A percentile compares a stretch with the other conserved stretches of the same genome.
Conservation (phyloP, 192 early-diverging fungal species). For the Chytriomyces confervae region DNA sequence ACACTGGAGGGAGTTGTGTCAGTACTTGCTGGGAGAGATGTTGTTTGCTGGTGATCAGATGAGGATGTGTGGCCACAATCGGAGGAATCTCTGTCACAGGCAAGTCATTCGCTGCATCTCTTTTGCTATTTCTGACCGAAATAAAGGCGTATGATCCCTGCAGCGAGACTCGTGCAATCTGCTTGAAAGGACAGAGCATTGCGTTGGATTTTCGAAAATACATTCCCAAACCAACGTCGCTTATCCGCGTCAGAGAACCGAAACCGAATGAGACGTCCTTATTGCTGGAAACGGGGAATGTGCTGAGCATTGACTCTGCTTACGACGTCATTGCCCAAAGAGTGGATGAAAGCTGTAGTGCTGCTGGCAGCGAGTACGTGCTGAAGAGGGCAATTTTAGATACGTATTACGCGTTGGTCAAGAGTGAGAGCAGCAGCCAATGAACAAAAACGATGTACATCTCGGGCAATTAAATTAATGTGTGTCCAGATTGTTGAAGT, state of each 20-base stretch:
- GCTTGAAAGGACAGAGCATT: neutral
- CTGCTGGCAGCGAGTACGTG: constrained; percentile 1
- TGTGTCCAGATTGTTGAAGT: no score
- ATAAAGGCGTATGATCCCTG: no score
- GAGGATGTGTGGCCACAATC: no score
- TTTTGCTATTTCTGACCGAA: no score
- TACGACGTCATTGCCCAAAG: neutral
- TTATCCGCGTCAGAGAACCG: constrained; percentile 5
- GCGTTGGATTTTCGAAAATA: constrained; percentile 13
- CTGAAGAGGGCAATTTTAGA: constrained; percentile 3
- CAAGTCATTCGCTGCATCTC: no score
- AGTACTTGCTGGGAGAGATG: constrained; percentile 14
- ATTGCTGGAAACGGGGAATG: constrained; percentile 1
- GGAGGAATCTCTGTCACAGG: no score
- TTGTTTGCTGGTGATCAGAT: constrained; percentile 14
- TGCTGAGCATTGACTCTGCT: neutral
- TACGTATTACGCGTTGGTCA: neutral
- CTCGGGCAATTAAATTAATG: no score
- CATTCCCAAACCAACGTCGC: constrained; percentile 6
- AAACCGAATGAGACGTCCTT: neutral
- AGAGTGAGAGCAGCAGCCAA: no score
- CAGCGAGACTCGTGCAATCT: no score
- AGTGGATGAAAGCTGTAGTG: neutral
- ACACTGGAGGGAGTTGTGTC: constrained; percentile 9
- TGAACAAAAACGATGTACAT: no score